Conservation (phyloP, 768 basidiomycete species). For the Asterophora parasitica region DNA sequence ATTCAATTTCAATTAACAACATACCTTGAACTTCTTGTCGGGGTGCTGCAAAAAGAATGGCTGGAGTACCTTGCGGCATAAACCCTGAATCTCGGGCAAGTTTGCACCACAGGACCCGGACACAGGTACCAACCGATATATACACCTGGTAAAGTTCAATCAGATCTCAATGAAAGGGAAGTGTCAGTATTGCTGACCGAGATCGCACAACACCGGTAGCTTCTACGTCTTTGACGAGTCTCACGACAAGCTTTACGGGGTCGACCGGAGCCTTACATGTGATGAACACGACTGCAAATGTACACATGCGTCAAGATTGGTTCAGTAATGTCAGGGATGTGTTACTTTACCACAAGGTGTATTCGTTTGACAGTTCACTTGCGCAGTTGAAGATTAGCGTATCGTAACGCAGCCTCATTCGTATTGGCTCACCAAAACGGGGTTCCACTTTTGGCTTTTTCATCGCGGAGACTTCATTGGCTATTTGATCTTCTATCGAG, state of each 20-base stretch:
- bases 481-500: constrained; percentile 67
- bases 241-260: constrained; percentile 63
- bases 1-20: constrained; percentile 10
- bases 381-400: not conserved
- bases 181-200: constrained; percentile 34
- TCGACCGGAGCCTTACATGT: constrained; percentile 76
- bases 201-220: constrained; percentile 61
- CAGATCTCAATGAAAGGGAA: not conserved
- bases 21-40: constrained; percentile 44
- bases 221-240: constrained; percentile 58
- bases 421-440: constrained; percentile 50
- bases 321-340: not conserved
- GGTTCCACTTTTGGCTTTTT: constrained; percentile 60
- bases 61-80: constrained; percentile 53
- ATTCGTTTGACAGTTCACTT: constrained; percentile 75
- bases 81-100: constrained; percentile 58
- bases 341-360: constrained; percentile 64
- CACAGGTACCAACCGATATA: constrained; percentile 69
- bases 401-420: not conserved
- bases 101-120: constrained; percentile 65
- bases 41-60: constrained; percentile 46
- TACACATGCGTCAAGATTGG: not conserved
- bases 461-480: constrained; percentile 65
- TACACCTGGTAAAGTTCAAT: constrained; percentile 40
- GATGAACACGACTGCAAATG: constrained; percentile 83